Base-by-base conservation (phyloP, 78 protist species). In the Polysphondylium violaceum region DNA sequence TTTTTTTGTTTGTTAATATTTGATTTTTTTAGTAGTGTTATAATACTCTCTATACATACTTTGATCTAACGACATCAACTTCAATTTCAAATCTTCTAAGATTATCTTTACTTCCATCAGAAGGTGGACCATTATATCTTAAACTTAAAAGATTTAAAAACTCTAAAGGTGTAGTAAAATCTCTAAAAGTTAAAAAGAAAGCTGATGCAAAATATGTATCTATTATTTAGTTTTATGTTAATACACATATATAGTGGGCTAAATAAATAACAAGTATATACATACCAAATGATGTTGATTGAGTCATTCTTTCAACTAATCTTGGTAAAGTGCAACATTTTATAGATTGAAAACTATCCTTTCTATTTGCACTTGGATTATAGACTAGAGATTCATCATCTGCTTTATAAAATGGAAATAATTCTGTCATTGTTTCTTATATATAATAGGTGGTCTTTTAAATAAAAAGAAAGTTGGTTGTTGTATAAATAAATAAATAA, bases 61-160 rank as follows among this genome's bases (percentile, higher is more conserved):
- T 83, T 51, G 69, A 16, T 44, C 58, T 77, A 38, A 69, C 73
- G 19, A 83, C 55, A 56, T 83, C 91, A 41, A 83, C 27, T 36
- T 83, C 91, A 50, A 83, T 83, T 58, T 83, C 91, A 69, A 83
- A 83, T 33, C 51, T 33, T 59, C 91, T 67, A 23, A 83, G 67
- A 69, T 60, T 33, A 58, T 83, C 91, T 58, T 83, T 83, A 58
- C 91, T 69, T 14, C 74, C 25, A 58, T 58, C 79, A 25, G 40
- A 41, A 29, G 91, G 77, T 56, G 91, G 91, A 6, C 79, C 91
- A 21, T 77, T 35, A 69, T 69, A 83, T 83, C 91, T 83, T 55
- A 35, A 19, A 17, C 38, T 29, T 21, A 83, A 56, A 8, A 83
- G 35, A 29, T 59, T 44, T 25, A 83, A 27, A 8, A 83, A 31